These are phyloP conservation scores for Metschnikowia kofuensis DNA, from an alignment of 805 yeast species.

Conservation along the genomic window DNA sequence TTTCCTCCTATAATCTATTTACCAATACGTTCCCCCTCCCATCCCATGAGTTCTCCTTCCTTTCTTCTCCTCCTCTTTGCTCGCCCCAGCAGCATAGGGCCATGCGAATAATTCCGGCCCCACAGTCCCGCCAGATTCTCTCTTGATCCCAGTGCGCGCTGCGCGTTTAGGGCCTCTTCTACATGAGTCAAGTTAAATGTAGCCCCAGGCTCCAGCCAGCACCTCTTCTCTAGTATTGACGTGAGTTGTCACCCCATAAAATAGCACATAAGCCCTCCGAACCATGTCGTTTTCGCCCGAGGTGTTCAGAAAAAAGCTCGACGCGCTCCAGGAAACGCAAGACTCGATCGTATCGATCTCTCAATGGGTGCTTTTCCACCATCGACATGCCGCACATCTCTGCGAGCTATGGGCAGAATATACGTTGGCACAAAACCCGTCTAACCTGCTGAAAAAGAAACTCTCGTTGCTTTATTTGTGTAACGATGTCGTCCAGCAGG, in stretches of 20 bases:
- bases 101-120: too few relatives aligned
- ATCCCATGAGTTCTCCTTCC: too few relatives aligned
- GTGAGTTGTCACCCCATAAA: too few relatives aligned
- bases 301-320: slow-evolving; percentile 46
- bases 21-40: too few relatives aligned
- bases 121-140: too few relatives aligned
- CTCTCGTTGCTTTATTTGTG: slow-evolving; percentile 66
- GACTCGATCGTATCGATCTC: slow-evolving; percentile 72
- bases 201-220: neutral
- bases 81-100: too few relatives aligned
- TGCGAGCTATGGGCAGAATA: slow-evolving; percentile 53
- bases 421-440: slow-evolving; percentile 18
- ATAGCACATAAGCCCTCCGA: neutral
- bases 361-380: slow-evolving; percentile 71
- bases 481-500: slow-evolving; percentile 80
- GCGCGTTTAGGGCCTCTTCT: too few relatives aligned
- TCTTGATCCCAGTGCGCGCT: too few relatives aligned
- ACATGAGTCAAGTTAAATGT: neutral
- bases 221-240: neutral
- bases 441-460: slow-evolving; percentile 29
- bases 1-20: too few relatives aligned
- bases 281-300: slow-evolving; percentile 53
- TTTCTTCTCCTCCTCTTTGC: too few relatives aligned
- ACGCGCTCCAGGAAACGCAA: slow-evolving; percentile 55
- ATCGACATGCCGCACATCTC: slow-evolving; percentile 51